phyloP scores from a whole-genome alignment of 306 rosid species.

The Fagus sylvatica region DNA sequence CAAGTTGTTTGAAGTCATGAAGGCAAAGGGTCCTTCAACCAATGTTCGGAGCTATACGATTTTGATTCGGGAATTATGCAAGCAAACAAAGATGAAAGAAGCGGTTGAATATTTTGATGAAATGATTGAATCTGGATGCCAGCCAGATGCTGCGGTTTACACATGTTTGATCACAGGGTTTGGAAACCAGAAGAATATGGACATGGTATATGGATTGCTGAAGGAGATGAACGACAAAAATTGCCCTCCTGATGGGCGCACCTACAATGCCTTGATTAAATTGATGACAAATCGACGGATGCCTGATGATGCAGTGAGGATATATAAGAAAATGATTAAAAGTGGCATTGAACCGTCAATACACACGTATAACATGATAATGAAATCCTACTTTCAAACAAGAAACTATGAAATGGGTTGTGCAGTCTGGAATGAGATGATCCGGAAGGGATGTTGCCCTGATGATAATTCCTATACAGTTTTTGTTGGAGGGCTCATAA shows the following conservation, averaged over 20 bases:
- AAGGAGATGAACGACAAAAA: slow-evolving; percentile 66
- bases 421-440: slow-evolving; percentile 75
- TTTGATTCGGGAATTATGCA: slow-evolving; percentile 69
- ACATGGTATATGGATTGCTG: slow-evolving; percentile 51
- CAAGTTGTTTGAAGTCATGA: slow-evolving; percentile 88
- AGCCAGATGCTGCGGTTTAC: slow-evolving; percentile 66
- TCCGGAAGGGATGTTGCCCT: slow-evolving; percentile 70
- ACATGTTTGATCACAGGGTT: slow-evolving; percentile 79
- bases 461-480: slow-evolving; percentile 78
- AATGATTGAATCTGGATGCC: slow-evolving; percentile 60
- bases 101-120: slow-evolving; percentile 59
- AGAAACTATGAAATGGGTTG: slow-evolving; percentile 70
- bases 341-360: slow-evolving; percentile 63
- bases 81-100: slow-evolving; percentile 66
- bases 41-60: slow-evolving; percentile 65
- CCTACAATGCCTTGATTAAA: slow-evolving; percentile 78
- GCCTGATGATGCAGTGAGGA: slow-evolving; percentile 72
- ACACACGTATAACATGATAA: slow-evolving; percentile 86
- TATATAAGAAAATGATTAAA: slow-evolving; percentile 76
- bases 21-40: slow-evolving; percentile 76
- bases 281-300: slow-evolving; percentile 68
- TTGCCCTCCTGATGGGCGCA: slow-evolving; percentile 68
- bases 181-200: slow-evolving; percentile 83
- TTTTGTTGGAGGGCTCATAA: slow-evolving; percentile 76
- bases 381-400: slow-evolving; percentile 75